Base-by-base conservation (phyloP, 257 asterid genomes). In the Linaria vulgaris region DNA sequence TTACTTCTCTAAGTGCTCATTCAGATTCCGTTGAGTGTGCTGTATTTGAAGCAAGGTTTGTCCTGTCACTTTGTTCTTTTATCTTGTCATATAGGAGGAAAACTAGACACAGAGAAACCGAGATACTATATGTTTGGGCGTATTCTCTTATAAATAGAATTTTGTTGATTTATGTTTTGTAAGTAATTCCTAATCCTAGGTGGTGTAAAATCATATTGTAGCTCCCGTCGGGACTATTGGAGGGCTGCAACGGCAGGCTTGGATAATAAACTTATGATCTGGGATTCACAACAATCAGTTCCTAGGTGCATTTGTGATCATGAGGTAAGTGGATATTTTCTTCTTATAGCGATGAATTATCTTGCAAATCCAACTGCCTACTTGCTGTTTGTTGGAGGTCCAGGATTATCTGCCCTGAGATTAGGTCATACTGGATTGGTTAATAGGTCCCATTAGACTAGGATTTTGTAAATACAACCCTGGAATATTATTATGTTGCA, bases 261-360 rank as follows among this genome's bases (percentile, higher is more conserved):
- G 95, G 98, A 91, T 78, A 74, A 74, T 67, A 91, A 88, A 77
- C 96, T 91, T 38, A 74, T 83, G 58, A 72, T 91, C 24, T 91
- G 98, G 98, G 96, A 91, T 72, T 58, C 80, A 44, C 88, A 76
- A 51, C 76, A 80, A 67, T 80, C 88, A 16, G 59, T 71, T 17
- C 83, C 98, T 44, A 87, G 98, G 59, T 84, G 92, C 85, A 82
- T 81, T 30, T 91, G 96, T 27, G 90, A 84, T 9, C 98, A 88
- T 21, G 87, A 85, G 90, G 96, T 90, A 69, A n/a, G n/a, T n/a
- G n/a, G n/a, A n/a, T n/a, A n/a, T n/a, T n/a, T n/a, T n/a, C n/a
- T n/a, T n/a, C n/a, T n/a, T n/a, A n/a, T n/a, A n/a, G n/a, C n/a
- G n/a, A n/a, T n/a, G n/a, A n/a, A n/a, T n/a, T n/a, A n/a, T n/a